Base-by-base conservation (phyloP, 1,139 yeast genomes). In the Geotrichum macrosporum region DNA sequence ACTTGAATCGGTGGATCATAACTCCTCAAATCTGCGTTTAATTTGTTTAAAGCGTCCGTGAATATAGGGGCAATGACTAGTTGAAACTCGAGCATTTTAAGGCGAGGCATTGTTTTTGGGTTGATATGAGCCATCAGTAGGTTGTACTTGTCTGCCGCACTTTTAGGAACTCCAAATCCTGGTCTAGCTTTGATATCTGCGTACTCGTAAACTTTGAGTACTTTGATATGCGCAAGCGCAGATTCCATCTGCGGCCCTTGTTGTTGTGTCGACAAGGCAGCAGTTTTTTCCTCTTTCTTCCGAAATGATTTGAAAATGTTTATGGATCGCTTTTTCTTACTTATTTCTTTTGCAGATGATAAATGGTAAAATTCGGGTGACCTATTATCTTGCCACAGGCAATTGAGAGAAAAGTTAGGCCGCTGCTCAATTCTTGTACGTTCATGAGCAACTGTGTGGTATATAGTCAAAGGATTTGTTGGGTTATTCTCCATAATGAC, bases 81-180 rank as follows among this genome's bases (percentile, higher is more conserved):
- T 35, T 35, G 31, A 5, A 35, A 3, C 19, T 35, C 39, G 19
- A 35, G 6, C 30, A 18, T 20, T 22, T 21, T 4, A 3, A 35
- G 15, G 8, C 39, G 6, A 21, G 39, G 39, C 39, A 35, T 35
- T 10, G n/a, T 12, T n/a, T 21, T 13, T 5, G 39, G 39, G 4
- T 21, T 16, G 18, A 35, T 24, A 10, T 12, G 30, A 16, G 21
- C 24, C 39, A 26, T 20, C 5, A 35, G 12, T 10, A 8, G 15
- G 5, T 5, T 24, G 6, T n/a, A 5, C 31, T 35, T 35, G 3
- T 35, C 39, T 4, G 24, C 18, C 3, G 30, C 39, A 16, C n/a
- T 13, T 10, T 22, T 4, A 5, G 35, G 35, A 13, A 18, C 5
- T 32, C 35, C 35, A 5, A 32, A 6, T 8, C 10, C 5, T 6